These are phyloP conservation scores for Candolleomyces eurysporus DNA, from an alignment of 768 basidiomycete species.

Conservation along the genomic window DNA sequence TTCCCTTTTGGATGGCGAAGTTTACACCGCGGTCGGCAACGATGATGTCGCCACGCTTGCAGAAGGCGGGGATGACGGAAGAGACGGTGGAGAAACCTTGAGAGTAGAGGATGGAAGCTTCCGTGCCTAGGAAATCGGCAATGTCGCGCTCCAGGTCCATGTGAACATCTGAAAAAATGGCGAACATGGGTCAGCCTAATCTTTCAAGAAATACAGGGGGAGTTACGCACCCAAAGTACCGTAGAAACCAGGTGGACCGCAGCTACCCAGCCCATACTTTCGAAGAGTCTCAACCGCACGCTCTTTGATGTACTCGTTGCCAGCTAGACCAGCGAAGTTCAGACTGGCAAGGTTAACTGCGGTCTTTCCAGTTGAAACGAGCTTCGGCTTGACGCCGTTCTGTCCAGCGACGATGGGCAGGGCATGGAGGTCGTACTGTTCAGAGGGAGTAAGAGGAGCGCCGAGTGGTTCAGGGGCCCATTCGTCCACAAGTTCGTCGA, in stretches of 20 bases:
- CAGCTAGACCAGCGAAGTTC: slow-evolving; percentile 90
- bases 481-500: slow-evolving; percentile 94
- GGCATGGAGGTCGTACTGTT: slow-evolving; percentile 66
- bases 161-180: slow-evolving; percentile 75
- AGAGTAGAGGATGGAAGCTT: slow-evolving; percentile 88
- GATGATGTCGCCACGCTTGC: slow-evolving; percentile 96
- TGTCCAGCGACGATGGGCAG: slow-evolving; percentile 79
- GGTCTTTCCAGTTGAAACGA: slow-evolving; percentile 68
- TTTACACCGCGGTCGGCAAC: slow-evolving; percentile 96
- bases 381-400: slow-evolving; percentile 80
- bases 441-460: slow-evolving; percentile 53
- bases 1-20: slow-evolving; percentile 93
- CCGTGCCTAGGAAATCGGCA: slow-evolving; percentile 86
- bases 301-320: slow-evolving; percentile 85
- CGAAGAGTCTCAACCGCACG: slow-evolving; percentile 79
- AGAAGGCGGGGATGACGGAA: slow-evolving; percentile 95
- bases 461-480: slow-evolving; percentile 88
- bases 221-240: slow-evolving; percentile 81
- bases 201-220: not conserved
- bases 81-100: slow-evolving; percentile 91
- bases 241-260: slow-evolving; percentile 97
- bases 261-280: slow-evolving; percentile 91
- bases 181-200: not conserved
- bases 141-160: slow-evolving; percentile 86
- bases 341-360: slow-evolving; percentile 84